phyloP scores from a whole-genome alignment of 2,329 filamentous ascomycete genomes.

The Colletotrichum destructivum region DNA sequence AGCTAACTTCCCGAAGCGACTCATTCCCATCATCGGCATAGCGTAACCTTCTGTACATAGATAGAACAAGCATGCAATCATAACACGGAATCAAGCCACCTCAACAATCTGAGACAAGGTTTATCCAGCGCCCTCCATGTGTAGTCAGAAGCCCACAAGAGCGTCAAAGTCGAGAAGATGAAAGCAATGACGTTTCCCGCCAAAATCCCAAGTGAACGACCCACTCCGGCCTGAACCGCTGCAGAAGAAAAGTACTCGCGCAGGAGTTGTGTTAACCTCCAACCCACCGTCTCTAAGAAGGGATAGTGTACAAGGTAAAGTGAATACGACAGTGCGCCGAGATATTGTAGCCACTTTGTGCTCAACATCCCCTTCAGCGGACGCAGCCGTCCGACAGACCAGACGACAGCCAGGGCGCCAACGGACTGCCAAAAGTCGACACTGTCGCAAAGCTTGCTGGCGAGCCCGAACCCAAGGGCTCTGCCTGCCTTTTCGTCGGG shows the following conservation, averaged over 20 bases:
- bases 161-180: neutral
- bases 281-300: neutral
- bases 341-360: neutral
- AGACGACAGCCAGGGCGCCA: neutral
- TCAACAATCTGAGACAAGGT: neutral
- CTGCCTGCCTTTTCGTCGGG: neutral
- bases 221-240: neutral
- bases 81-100: neutral
- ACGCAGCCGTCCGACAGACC: neutral
- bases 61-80: neutral
- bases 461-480: neutral
- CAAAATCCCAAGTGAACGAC: neutral
- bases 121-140: slow-evolving; percentile 1
- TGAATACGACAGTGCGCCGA: neutral
- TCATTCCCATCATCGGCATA: too few relatives aligned
- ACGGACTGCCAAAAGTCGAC: slow-evolving; percentile 4
- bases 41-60: too few relatives aligned
- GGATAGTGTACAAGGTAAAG: slow-evolving; percentile 1
- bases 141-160: neutral
- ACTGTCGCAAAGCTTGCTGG: neutral
- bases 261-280: neutral
- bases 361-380: neutral
- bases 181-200: neutral
- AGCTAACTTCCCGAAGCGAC: too few relatives aligned
- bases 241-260: neutral